Evolutionary conservation across 805 yeast species (phyloP).

Genomic region (Teunomyces atbi): DNA sequence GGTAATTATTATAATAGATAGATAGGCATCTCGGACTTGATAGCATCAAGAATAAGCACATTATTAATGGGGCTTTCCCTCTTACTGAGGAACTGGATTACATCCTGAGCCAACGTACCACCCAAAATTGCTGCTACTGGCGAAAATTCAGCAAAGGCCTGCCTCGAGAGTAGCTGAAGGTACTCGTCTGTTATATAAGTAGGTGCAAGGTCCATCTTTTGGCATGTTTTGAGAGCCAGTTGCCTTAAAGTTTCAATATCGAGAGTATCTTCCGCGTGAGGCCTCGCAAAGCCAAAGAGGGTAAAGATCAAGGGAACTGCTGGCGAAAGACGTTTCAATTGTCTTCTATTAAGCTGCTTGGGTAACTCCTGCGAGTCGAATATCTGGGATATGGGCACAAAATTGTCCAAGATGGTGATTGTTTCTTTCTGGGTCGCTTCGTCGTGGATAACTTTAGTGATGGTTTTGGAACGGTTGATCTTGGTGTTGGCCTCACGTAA

Average conservation of each 20-base stretch:
- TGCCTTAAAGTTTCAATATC: constrained; percentile 28
- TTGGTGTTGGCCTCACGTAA: constrained; percentile 43
- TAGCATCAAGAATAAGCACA: constrained; percentile 72
- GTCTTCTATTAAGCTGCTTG: constrained; percentile 41
- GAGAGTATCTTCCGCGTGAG: constrained; percentile 20
- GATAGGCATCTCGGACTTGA: constrained; percentile 72
- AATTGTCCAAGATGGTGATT: constrained; percentile 38
- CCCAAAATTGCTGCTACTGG: constrained; percentile 89
- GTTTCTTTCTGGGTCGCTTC: constrained; percentile 42
- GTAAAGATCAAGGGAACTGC: constrained; percentile 61
- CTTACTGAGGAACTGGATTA: constrained; percentile 74
- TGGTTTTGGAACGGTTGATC: constrained; percentile 46
- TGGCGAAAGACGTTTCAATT: constrained; percentile 52
- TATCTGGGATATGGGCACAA: constrained; percentile 32
- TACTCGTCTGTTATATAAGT: constrained; percentile 44
- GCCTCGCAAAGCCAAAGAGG: constrained; percentile 43
- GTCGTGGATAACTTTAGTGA: constrained; percentile 29
- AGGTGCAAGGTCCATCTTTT: constrained; percentile 36
- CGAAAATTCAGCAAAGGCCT: constrained; percentile 63
- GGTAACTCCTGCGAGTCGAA: constrained; percentile 37
- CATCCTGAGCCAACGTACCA: constrained; percentile 87
- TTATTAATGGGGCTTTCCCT: constrained; percentile 83
- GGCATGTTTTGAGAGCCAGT: constrained; percentile 32
- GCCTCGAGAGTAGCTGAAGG: constrained; percentile 42
- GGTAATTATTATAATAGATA: constrained; percentile 42